These are phyloP conservation scores for Agaricus blazei DNA, from an alignment of 768 basidiomycete species.

Conservation along the genomic window DNA sequence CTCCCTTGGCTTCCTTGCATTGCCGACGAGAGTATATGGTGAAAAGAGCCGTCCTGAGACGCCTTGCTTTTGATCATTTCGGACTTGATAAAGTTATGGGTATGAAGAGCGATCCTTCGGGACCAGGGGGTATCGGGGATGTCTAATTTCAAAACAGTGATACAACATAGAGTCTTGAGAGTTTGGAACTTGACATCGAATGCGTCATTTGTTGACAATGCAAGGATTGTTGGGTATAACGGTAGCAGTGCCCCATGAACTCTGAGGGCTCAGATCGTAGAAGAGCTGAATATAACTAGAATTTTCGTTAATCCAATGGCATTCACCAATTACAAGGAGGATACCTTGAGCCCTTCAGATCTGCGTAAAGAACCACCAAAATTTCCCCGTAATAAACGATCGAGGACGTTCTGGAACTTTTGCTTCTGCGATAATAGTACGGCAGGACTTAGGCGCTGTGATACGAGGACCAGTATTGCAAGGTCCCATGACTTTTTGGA, in stretches of 20 bases:
- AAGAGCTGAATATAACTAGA: slow-evolving; percentile 3
- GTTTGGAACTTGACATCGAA: not conserved
- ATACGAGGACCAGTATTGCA: slow-evolving; percentile 45
- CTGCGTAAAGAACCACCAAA: slow-evolving; percentile 2
- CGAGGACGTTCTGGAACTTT: not conserved
- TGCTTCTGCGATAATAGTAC: slow-evolving; percentile 22
- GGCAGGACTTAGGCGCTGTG: slow-evolving; percentile 39
- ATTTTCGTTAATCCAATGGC: not conserved
- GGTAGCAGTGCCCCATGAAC: not conserved
- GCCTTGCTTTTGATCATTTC: slow-evolving; percentile 2
- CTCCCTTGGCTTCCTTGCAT: slow-evolving; percentile 5
- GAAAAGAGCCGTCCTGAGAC: slow-evolving; percentile 23
- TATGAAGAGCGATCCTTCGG: not conserved
- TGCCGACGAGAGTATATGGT: slow-evolving; percentile 20
- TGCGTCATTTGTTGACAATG: not conserved
- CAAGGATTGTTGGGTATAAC: slow-evolving; percentile 1
- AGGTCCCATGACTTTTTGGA: slow-evolving; percentile 41
- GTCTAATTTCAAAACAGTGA: slow-evolving; percentile 1
- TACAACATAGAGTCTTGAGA: slow-evolving; percentile 2
- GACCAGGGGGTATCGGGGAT: not conserved
- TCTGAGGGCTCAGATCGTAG: not conserved
- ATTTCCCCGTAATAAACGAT: not conserved
- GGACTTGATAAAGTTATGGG: slow-evolving; percentile 4
- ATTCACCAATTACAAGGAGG: not conserved
- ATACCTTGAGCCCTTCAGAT: slow-evolving; percentile 2